Conservation (phyloP, 2,329 filamentous ascomycete genomes). For the Venturia effusa region DNA sequence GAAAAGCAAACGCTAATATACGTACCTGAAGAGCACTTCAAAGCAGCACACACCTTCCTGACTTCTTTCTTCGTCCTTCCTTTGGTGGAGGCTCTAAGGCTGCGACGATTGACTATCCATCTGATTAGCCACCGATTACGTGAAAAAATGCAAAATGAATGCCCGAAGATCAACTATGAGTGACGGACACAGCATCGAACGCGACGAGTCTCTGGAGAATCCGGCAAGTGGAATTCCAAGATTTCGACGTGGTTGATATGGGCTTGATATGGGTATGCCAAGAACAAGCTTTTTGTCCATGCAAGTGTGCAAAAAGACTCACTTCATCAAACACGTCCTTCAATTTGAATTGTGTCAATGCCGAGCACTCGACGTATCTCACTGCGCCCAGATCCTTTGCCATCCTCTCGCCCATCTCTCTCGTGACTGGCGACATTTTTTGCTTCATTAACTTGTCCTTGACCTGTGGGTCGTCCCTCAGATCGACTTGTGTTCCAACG, state of each 20-base stretch:
- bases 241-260: neutral
- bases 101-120: slow-evolving; percentile 75
- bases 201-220: neutral
- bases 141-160: neutral
- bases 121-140: neutral
- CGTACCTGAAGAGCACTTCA: slow-evolving; percentile 6
- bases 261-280: neutral
- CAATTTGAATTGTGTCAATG: slow-evolving; percentile 93
- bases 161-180: neutral
- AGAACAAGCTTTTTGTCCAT: neutral
- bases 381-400: slow-evolving; percentile 94
- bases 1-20: neutral
- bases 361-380: slow-evolving; percentile 98
- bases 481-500: slow-evolving; percentile 93
- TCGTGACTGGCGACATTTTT: slow-evolving; percentile 87
- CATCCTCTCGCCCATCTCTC: slow-evolving; percentile 91
- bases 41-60: slow-evolving; percentile 10
- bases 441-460: slow-evolving; percentile 88
- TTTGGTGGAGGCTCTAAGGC: slow-evolving; percentile 70
- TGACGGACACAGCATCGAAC: neutral
- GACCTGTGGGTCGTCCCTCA: slow-evolving; percentile 79
- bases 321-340: slow-evolving; percentile 99
- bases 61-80: slow-evolving; percentile 19
- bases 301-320: neutral
- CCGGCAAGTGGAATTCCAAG: neutral